phyloP scores from a whole-genome alignment of 1,284 basidiomycete species.

The Agaricales sp. region DNA sequence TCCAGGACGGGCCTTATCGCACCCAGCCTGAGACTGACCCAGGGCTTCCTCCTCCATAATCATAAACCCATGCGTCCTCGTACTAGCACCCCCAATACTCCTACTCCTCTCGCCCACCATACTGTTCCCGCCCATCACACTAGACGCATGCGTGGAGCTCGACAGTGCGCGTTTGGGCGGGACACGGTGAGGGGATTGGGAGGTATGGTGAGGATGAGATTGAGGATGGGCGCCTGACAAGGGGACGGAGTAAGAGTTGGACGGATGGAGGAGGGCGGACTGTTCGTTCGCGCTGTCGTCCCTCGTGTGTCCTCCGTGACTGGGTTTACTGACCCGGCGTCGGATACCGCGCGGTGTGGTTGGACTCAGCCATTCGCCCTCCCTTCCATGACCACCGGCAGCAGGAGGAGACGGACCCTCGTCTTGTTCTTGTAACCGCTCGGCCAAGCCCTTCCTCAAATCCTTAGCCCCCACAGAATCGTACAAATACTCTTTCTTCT shows the following conservation, averaged over 20 bases:
- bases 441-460: neutral
- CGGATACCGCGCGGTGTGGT: neutral
- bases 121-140: neutral
- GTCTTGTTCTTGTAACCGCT: neutral
- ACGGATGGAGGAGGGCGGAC: neutral
- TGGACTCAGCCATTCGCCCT: no score
- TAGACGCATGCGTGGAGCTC: neutral
- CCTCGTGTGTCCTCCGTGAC: neutral
- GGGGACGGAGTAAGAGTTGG: no score
- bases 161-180: neutral
- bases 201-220: neutral
- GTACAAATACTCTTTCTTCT: neutral
- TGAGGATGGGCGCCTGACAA: no score
- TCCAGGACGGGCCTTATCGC: neutral
- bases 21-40: neutral
- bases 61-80: slow-evolving; percentile 2
- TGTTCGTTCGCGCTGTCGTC: neutral
- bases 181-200: neutral
- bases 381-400: neutral
- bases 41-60: neutral
- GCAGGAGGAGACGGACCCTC: neutral
- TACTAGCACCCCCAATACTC: neutral
- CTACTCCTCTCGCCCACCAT: neutral
- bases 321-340: neutral
- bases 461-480: neutral